Evolutionary conservation across 2,329 filamentous ascomycete species (phyloP).

Genomic region (Cadophora malorum): DNA sequence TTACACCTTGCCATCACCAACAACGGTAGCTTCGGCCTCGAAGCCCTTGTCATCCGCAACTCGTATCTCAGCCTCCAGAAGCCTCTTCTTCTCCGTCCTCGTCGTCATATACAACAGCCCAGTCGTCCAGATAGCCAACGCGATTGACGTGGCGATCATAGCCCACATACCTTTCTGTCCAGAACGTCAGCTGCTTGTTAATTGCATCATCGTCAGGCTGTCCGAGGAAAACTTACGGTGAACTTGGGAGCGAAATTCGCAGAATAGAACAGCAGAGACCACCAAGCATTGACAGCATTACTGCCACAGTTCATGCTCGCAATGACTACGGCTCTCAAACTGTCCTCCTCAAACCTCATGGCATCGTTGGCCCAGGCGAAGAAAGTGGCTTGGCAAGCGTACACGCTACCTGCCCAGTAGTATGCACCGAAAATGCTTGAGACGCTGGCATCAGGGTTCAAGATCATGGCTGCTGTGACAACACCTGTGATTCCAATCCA

Average conservation of each 20-base stretch:
- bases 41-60: conserved; percentile 26
- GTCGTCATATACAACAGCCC: conserved; percentile 55
- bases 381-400: conserved; percentile 76
- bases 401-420: conserved; percentile 73
- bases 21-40: conserved; percentile 16
- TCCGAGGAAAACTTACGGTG: conserved; percentile 33
- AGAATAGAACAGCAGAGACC: conserved; percentile 74
- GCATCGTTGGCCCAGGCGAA: conserved; percentile 73
- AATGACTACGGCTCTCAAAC: conserved; percentile 68
- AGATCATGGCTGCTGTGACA: conserved; percentile 65
- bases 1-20: conserved; percentile 28
- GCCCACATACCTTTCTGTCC: conserved; percentile 71
- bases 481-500: conserved; percentile 71
- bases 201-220: not conserved
- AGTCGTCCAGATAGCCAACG: conserved; percentile 64
- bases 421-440: conserved; percentile 69
- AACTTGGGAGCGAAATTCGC: conserved; percentile 66
- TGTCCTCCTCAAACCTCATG: conserved; percentile 67
- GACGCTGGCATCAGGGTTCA: conserved; percentile 50
- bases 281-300: conserved; percentile 75
- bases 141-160: conserved; percentile 70
- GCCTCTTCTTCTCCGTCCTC: conserved; percentile 46
- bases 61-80: conserved; percentile 25
- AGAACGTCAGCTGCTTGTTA: not conserved
- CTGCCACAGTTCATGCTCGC: conserved; percentile 75